Percentiles rank a stretch among this genome's conserved stretches.
phyloP scores from a whole-genome alignment of 2,329 filamentous ascomycete genomes.

The Fusarium austroafricanum region DNA sequence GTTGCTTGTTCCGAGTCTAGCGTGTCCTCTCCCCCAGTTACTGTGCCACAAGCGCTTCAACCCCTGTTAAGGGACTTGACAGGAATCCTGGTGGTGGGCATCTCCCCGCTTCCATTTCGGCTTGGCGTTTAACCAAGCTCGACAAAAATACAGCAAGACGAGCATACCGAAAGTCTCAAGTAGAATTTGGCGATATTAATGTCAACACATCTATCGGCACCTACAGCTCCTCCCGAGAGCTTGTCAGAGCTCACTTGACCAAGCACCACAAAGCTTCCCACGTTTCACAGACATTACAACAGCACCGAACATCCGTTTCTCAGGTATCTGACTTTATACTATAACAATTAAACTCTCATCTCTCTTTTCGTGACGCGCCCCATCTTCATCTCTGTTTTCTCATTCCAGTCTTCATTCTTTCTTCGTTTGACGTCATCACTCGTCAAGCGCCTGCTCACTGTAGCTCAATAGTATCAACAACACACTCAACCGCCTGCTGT shows the following conservation, averaged over 20 bases:
- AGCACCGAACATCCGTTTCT: constrained; percentile 13
- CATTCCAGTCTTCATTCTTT: not conserved
- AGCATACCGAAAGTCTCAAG: no score
- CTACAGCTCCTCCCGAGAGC: constrained; percentile 7
- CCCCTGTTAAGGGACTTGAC: constrained; percentile 17
- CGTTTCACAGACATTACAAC: constrained; percentile 28
- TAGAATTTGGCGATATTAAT: constrained; percentile 2
- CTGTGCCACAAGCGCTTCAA: constrained; percentile 34
- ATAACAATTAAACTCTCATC: constrained; percentile 13
- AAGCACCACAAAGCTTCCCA: constrained; percentile 20
- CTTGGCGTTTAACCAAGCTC: constrained; percentile 18
- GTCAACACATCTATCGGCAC: constrained; percentile 11
- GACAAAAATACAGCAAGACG: constrained; percentile 9
- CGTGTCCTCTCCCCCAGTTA: constrained; percentile 27
- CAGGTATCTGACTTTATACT: constrained; percentile 7
- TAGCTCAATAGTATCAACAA: constrained; percentile 37
- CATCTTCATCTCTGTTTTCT: constrained; percentile 1
- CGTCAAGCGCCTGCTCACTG: constrained; percentile 34
- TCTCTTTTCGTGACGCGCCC: not conserved
- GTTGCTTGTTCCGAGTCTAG: constrained; percentile 24
- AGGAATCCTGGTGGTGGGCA: constrained; percentile 18
- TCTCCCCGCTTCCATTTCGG: constrained; percentile 34
- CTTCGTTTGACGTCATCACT: constrained; percentile 18
- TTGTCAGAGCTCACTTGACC: constrained; percentile 37
- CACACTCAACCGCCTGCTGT: constrained; percentile 42